Percentiles rank a stretch among this genome's conserved stretches.
phyloP scores from a whole-genome alignment of 805 yeast species.

The Metschnikowia drakensbergensis region DNA sequence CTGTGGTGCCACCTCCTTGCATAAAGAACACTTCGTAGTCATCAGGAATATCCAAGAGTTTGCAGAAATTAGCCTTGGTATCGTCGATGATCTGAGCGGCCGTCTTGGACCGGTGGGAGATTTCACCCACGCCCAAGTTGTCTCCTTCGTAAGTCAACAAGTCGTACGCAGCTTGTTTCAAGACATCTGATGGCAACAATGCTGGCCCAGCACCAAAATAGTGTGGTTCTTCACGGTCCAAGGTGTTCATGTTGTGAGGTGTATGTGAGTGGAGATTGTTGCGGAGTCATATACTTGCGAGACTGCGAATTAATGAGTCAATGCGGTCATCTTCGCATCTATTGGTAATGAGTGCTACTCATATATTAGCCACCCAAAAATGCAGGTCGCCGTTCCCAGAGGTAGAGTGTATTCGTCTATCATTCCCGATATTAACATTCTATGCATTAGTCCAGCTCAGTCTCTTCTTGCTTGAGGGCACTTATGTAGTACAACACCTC shows the following conservation, averaged over 20 bases:
- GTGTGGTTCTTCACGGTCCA: conserved; percentile 66
- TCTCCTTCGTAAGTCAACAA: conserved; percentile 63
- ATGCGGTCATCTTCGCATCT: conserved; percentile 1
- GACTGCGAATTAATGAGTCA: conserved; percentile 4
- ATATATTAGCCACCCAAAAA: neutral
- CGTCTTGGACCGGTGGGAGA: conserved; percentile 88
- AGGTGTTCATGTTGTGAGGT: conserved; percentile 19
- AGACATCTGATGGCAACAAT: conserved; percentile 73
- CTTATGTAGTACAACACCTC: conserved; percentile 61
- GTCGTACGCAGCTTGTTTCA: conserved; percentile 85
- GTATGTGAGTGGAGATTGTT: neutral
- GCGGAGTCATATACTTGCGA: neutral
- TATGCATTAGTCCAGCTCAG: neutral
- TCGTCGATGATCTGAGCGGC: conserved; percentile 75
- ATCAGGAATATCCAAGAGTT: conserved; percentile 75
- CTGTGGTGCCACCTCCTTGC: conserved; percentile 98
- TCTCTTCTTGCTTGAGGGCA: conserved; percentile 20
- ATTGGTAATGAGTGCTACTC: neutral
- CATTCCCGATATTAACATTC: no score
- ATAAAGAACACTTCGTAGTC: conserved; percentile 91
- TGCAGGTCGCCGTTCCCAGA: no score
- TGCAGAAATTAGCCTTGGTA: conserved; percentile 62
- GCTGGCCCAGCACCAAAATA: conserved; percentile 99
- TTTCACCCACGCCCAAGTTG: conserved; percentile 91
- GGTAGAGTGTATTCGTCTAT: no score